Percentiles rank a stretch among this genome's conserved stretches.
phyloP scores from a whole-genome alignment of 176 grass and related monocot species.

The Poa pratensis region DNA sequence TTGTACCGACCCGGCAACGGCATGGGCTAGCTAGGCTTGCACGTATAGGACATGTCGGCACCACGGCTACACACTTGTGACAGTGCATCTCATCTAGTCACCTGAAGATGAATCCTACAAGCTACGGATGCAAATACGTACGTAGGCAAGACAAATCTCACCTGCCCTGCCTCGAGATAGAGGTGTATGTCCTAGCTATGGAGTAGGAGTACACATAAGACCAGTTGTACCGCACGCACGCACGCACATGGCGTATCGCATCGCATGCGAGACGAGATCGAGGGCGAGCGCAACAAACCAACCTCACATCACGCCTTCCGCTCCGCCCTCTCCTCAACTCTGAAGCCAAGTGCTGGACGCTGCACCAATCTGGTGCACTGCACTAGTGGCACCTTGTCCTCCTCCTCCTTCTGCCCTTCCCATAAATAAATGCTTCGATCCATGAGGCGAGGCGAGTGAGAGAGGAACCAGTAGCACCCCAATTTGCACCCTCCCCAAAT shows the following conservation, averaged over 20 bases:
- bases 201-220: background rate
- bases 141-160: conserved; percentile 16
- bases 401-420: background rate
- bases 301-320: background rate
- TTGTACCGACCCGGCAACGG: background rate
- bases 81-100: too few relatives aligned
- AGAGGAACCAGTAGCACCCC: background rate
- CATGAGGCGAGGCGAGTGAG: conserved; percentile 10
- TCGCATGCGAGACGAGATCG: background rate
- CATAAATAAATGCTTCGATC: conserved; percentile 42
- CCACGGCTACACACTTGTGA: too few relatives aligned
- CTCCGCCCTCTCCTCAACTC: background rate
- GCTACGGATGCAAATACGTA: background rate
- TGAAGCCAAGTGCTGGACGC: background rate
- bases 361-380: background rate
- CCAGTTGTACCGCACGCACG: background rate
- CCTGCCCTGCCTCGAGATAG: background rate
- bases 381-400: conserved; percentile 15
- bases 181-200: too few relatives aligned
- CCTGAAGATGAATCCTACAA: background rate
- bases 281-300: conserved; percentile 14
- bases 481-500: conserved; percentile 65
- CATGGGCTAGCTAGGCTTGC: background rate
- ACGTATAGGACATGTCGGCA: background rate
- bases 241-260: conserved; percentile 40